Conservation (phyloP, 2,329 filamentous ascomycete genomes). For the Ambrosiella beaveri region DNA sequence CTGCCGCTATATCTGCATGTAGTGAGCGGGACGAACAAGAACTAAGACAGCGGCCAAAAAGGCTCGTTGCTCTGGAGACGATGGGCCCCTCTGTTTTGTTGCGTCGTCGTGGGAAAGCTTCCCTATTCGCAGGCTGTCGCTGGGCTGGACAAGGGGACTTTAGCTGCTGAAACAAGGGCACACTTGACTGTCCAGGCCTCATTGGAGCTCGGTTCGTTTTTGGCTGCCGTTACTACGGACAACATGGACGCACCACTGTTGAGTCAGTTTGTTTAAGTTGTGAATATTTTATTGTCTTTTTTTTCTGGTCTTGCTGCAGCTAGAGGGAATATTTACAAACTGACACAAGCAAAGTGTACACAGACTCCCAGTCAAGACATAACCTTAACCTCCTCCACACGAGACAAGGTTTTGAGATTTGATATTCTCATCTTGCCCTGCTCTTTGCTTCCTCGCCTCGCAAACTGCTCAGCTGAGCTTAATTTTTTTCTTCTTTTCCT, state of each 20-base stretch:
- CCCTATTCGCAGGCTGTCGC: slow-evolving; percentile 5
- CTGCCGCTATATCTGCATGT: neutral
- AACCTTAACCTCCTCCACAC: neutral
- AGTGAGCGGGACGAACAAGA: neutral
- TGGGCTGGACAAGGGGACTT: slow-evolving; percentile 3
- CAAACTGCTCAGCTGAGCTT: neutral
- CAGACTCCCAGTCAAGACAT: neutral
- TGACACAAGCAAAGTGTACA: neutral
- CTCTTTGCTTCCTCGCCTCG: neutral
- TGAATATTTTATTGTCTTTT: neutral
- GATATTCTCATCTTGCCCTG: slow-evolving; percentile 5
- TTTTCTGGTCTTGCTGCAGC: neutral
- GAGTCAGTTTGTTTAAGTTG: neutral
- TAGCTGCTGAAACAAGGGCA: slow-evolving; percentile 12
- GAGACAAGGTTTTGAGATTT: neutral
- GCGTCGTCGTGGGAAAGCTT: neutral
- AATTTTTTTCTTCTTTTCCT: slow-evolving; percentile 3
- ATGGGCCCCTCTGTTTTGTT: slow-evolving; percentile 8
- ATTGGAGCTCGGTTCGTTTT: slow-evolving; percentile 9
- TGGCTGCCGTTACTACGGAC: slow-evolving; percentile 10
- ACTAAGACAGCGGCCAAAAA: neutral
- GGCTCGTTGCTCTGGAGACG: slow-evolving; percentile 7
- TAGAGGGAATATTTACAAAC: neutral
- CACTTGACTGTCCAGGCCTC: neutral
- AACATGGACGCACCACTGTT: neutral